Evolutionary conservation across 1,139 yeast genomes (phyloP).

Genomic region (Entelexis sorbosivorans): DNA sequence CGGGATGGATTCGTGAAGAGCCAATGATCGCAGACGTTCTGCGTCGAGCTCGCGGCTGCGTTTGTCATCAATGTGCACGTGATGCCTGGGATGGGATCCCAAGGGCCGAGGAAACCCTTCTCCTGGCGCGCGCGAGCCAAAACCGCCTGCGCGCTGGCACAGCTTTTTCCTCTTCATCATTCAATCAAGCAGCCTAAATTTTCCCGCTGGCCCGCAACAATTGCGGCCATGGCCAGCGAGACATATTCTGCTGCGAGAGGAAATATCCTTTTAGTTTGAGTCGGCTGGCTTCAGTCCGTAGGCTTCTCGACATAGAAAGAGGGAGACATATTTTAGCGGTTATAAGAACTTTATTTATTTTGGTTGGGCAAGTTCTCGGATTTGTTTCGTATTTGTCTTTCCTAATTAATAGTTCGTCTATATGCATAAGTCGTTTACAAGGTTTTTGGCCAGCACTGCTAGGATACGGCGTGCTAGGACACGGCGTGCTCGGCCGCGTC

Average conservation of each 20-base stretch:
- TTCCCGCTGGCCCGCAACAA: slow-evolving; percentile 1
- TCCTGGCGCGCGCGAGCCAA: background rate
- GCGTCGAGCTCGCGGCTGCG: background rate
- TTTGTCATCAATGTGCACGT: background rate
- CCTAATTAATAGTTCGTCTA: background rate
- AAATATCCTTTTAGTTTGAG: slow-evolving; percentile 26
- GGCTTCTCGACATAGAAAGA: slow-evolving; percentile 27
- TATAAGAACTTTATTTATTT: no score
- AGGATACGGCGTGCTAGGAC: slow-evolving; percentile 8
- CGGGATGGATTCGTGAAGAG: slow-evolving; percentile 3
- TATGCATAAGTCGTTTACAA: background rate
- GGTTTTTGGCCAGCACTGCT: background rate
- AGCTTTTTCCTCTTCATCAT: slow-evolving; percentile 15
- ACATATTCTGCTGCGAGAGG: slow-evolving; percentile 20
- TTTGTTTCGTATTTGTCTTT: no score
- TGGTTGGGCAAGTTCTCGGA: no score
- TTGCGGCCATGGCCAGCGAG: slow-evolving; percentile 2
- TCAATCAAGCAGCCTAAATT: slow-evolving; percentile 16
- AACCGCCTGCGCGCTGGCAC: background rate
- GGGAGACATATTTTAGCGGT: slow-evolving; percentile 23
- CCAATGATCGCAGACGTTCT: background rate
- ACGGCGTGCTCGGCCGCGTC: slow-evolving; percentile 22
- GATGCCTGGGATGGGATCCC: no score
- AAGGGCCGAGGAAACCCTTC: no score
- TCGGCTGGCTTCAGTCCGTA: slow-evolving; percentile 22